Conservation (phyloP, 2,329 filamentous ascomycete species). For the Kalaharituber pfeilii region DNA sequence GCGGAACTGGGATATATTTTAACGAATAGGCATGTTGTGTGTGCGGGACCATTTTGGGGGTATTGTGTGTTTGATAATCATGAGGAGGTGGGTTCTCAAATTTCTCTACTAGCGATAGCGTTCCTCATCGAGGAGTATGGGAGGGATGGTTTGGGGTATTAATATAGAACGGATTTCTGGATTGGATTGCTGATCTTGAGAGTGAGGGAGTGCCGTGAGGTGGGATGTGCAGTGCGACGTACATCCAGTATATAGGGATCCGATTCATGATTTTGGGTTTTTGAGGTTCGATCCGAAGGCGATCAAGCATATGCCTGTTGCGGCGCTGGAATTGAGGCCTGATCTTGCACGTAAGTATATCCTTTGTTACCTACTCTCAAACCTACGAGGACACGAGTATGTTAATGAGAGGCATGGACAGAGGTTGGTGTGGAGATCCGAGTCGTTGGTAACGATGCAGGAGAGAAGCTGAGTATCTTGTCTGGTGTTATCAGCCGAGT, state of each 20-base stretch:
- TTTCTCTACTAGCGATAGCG: neutral
- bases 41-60: slow-evolving; percentile 90
- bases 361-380: neutral
- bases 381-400: neutral
- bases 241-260: slow-evolving; percentile 90
- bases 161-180: no score
- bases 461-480: slow-evolving; percentile 93
- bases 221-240: slow-evolving; percentile 56
- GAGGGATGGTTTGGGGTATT: neutral
- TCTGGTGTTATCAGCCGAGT: slow-evolving; percentile 93
- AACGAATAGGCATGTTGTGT: slow-evolving; percentile 85
- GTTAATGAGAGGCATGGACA: slow-evolving; percentile 12
- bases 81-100: slow-evolving; percentile 42
- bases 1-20: slow-evolving; percentile 78
- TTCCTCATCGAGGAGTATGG: no score
- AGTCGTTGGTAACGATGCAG: slow-evolving; percentile 95
- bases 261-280: slow-evolving; percentile 96
- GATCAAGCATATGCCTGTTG: slow-evolving; percentile 92
- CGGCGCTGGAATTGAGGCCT: slow-evolving; percentile 61
- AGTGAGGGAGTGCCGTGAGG: slow-evolving; percentile 1
- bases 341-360: slow-evolving; percentile 44
- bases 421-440: slow-evolving; percentile 80
- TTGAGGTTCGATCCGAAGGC: slow-evolving; percentile 87
- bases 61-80: slow-evolving; percentile 99
- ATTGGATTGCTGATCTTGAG: no score